These are phyloP conservation scores for Fusarium aywerte DNA, from an alignment of 2,329 filamentous ascomycete genomes.

Conservation along the genomic window DNA sequence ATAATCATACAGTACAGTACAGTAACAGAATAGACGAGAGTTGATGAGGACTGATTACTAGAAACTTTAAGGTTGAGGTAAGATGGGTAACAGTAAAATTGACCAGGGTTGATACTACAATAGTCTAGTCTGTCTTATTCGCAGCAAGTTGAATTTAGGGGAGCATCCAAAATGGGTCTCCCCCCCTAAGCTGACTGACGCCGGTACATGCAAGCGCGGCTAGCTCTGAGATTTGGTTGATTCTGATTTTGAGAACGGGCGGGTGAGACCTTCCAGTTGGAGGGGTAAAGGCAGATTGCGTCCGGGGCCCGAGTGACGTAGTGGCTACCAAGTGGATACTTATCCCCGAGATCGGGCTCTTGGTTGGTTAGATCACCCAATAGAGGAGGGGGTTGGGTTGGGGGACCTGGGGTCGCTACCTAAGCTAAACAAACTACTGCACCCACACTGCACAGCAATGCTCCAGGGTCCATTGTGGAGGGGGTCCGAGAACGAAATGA, in stretches of 20 bases:
- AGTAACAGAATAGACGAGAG: not conserved
- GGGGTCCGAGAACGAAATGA: slow-evolving; percentile 1
- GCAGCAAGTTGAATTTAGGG: slow-evolving; percentile 1
- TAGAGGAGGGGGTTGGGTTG: not conserved
- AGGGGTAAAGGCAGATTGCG: slow-evolving; percentile 30
- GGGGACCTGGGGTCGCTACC: slow-evolving; percentile 3
- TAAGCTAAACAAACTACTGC: slow-evolving; percentile 4
- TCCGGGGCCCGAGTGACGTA: slow-evolving; percentile 39
- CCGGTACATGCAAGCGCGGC: slow-evolving; percentile 32
- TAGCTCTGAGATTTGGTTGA: slow-evolving; percentile 24
- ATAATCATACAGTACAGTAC: slow-evolving; percentile 11
- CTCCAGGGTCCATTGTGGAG: slow-evolving; percentile 29
- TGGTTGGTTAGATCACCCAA: slow-evolving; percentile 24
- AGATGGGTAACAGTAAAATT: slow-evolving; percentile 5
- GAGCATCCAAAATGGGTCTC: slow-evolving; percentile 4
- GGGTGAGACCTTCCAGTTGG: slow-evolving; percentile 30
- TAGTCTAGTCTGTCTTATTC: slow-evolving; percentile 1
- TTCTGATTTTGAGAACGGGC: slow-evolving; percentile 2
- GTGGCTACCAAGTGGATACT: slow-evolving; percentile 27
- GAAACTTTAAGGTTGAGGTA: not conserved
- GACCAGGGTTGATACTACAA: slow-evolving; percentile 10
- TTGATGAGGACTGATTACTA: not conserved
- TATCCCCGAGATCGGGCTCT: slow-evolving; percentile 28
- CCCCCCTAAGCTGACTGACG: slow-evolving; percentile 5
- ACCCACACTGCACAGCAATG: slow-evolving; percentile 2